Base-by-base conservation (phyloP, 495 filamentous ascomycete genomes). In the Penicillium lividum region DNA sequence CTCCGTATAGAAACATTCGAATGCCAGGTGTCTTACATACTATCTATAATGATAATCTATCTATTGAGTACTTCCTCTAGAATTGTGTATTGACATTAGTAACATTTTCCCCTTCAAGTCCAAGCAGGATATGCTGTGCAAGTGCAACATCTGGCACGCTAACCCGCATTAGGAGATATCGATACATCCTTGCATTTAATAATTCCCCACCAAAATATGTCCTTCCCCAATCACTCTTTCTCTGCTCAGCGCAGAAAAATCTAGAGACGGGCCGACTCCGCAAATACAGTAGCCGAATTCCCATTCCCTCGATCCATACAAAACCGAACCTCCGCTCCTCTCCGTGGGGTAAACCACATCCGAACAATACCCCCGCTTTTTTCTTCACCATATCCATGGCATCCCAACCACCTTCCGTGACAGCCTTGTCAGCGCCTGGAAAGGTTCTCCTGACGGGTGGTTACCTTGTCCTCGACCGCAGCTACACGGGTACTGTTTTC, bases 381-480 rank as follows among this genome's bases (percentile, higher is more conserved):
- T 56, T 55, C 51, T 50, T 54, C 33, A 54, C 29, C 51, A 57
- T 49, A 25, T 40, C 33, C 29, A 68, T 66, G 63, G 47, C 60
- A 28, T 56, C 63, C 27, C 51, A 50, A 58, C 60, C 65, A 27
- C 48, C 60, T 29, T 65, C 67, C 29, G 58, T 70, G 43, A 78
- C 78, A 53, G 91, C 90, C 64, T 82, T 95, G 61, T 97, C 93
- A 59, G 93, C 95, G 3, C 94, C 94, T 25, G 94, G 94, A 50
- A 98, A 98, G 76, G 95, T 98, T 44, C 82, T 98, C 46, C 82
- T 98, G 15, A 91, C 93, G 49, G 94, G 94, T 40, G 94, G 94
- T 43, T 98, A 97, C 68, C 86, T 98, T 11, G 92, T 97, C 8
- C 86, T 98, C 25, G 95, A 98, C 75, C 86, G 89, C 51, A 78